A percentile compares a stretch with the other conserved stretches of the same genome.
Conservation (phyloP, 2,329 filamentous ascomycete genomes). For the Fusarium sp. region DNA sequence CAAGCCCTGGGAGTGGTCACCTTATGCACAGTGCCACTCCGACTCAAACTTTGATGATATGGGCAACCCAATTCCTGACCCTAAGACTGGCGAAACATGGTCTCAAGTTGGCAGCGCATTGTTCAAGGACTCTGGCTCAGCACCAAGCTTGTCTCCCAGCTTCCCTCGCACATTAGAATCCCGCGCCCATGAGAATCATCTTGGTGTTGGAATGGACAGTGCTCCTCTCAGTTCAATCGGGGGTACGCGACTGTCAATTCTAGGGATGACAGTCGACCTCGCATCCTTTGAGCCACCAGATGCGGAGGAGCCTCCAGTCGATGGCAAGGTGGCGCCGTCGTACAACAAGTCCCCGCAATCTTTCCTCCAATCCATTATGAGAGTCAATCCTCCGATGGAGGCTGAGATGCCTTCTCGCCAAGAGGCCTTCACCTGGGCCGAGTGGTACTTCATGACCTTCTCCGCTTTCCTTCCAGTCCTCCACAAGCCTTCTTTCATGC, state of each 20-base stretch:
- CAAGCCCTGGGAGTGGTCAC: slow-evolving; percentile 56
- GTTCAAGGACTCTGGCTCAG: slow-evolving; percentile 47
- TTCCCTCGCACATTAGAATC: slow-evolving; percentile 51
- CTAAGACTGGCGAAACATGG: slow-evolving; percentile 44
- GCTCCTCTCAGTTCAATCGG: slow-evolving; percentile 76
- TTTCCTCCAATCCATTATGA: slow-evolving; percentile 72
- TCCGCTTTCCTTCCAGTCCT: slow-evolving; percentile 78
- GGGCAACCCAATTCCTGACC: slow-evolving; percentile 35
- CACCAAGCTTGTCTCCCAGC: slow-evolving; percentile 32
- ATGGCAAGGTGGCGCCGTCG: slow-evolving; percentile 53
- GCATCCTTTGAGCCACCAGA: slow-evolving; percentile 75
- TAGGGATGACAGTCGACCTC: slow-evolving; percentile 83
- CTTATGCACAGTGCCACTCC: slow-evolving; percentile 43
- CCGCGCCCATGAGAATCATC: slow-evolving; percentile 67
- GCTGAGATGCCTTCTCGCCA: slow-evolving; percentile 70
- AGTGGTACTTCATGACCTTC: slow-evolving; percentile 79
- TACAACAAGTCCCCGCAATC: slow-evolving; percentile 79
- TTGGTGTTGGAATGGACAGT: slow-evolving; percentile 71
- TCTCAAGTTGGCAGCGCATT: slow-evolving; percentile 45
- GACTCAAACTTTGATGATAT: slow-evolving; percentile 40
- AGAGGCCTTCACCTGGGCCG: slow-evolving; percentile 73
- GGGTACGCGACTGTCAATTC: slow-evolving; percentile 78
- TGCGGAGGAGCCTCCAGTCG: slow-evolving; percentile 63
- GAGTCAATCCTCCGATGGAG: slow-evolving; percentile 64
- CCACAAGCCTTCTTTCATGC: slow-evolving; percentile 78